phyloP scores from a whole-genome alignment of 116 monocot species.

The Zostera marina region DNA sequence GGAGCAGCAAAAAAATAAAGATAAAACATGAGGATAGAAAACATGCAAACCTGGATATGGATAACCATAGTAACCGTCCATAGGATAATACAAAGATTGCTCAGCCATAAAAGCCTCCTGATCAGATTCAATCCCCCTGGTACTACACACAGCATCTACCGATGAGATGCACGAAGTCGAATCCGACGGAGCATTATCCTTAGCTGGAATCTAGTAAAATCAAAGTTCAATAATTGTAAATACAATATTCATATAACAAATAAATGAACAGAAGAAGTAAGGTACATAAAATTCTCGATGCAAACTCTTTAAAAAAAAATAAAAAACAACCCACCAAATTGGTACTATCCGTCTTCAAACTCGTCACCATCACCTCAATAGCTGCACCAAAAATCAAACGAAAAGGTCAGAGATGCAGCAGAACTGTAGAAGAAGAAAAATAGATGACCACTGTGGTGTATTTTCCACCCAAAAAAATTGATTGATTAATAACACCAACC shows the following conservation, averaged over 20 bases:
- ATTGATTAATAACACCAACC: too few species aligned
- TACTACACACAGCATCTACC: slow-evolving; percentile 30
- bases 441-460: neutral
- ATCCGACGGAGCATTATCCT: slow-evolving; percentile 49
- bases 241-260: neutral
- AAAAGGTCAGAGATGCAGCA: neutral
- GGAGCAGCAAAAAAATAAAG: neutral
- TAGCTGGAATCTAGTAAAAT: slow-evolving; percentile 18
- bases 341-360: slow-evolving; percentile 8
- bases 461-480: too few species aligned
- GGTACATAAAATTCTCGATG: neutral
- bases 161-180: slow-evolving; percentile 67
- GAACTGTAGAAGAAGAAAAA: slow-evolving; percentile 6
- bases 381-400: slow-evolving; percentile 12
- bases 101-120: slow-evolving; percentile 33
- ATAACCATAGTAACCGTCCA: slow-evolving; percentile 34
- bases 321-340: slow-evolving; percentile 19
- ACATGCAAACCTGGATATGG: slow-evolving; percentile 56
- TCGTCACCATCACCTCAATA: slow-evolving; percentile 29
- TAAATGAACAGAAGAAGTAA: neutral
- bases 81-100: slow-evolving; percentile 41
- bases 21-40: too few species aligned
- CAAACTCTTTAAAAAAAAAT: neutral
- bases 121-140: slow-evolving; percentile 49
- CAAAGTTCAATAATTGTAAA: neutral